Base-by-base conservation (phyloP, 2,329 filamentous ascomycete species). In the Colletotrichum graminicola region DNA sequence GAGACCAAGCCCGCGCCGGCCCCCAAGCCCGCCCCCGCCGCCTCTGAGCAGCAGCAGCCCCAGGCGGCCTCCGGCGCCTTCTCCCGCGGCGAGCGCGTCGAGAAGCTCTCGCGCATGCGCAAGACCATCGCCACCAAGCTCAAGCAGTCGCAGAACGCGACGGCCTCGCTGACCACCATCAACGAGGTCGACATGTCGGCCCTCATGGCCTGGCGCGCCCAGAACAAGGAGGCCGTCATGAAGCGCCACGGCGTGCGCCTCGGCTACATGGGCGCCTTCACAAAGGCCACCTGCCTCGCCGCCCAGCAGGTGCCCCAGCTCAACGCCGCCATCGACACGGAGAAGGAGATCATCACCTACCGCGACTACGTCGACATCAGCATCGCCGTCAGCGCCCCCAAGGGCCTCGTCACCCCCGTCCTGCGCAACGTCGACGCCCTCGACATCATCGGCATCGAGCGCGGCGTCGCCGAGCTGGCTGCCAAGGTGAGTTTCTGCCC, bases 221-320 rank as follows among this genome's bases (percentile, higher is more conserved):
- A 91, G 61, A 93, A 93, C 87, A 93, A 92, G 85, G 78, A 79
- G 26, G 76, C 77, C 29, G 78, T 79, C 12, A 73, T 74, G 0
- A 76, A 79, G 51, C 70, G 74, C 66, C 74, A 78, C 64, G 78
- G 78, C 36, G 78, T 79, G 26, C 73, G 76, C 0, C 88, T 93
- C 56, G 92, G 91, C 16, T 90, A 93, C 81, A 93, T 93, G 82
- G 92, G 93, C 80, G 91, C 93, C 82, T 86, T 93, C 75, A 88
- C 93, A 82, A 93, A 93, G 83, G 91, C 91, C 68, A 87, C 90
- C 69, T 90, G 89, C 54, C 83, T 88, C 51, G 92, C 91, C 63
- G 89, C 91, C 64, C 85, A 86, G 78, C 91, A 91, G 83, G 90
- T 93, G 54, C 92, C 91, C 36, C 87, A 90, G 73, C 90, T 91